phyloP scores from a whole-genome alignment of 805 yeast genomes.

The Phaffomyces thermotolerans region DNA sequence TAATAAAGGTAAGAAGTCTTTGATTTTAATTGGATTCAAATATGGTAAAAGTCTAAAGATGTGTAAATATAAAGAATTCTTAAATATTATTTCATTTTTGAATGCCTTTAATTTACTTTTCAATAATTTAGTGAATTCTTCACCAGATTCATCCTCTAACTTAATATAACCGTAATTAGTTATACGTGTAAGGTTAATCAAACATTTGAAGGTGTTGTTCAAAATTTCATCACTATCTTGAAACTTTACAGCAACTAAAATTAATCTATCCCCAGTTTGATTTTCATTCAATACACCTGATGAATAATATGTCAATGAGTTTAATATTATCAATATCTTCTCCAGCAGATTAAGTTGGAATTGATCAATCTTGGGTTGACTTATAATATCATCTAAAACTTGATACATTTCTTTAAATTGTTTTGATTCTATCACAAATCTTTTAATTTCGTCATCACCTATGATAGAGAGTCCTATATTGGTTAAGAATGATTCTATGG shows the following conservation, averaged over 20 bases:
- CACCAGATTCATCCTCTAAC: conserved; percentile 1
- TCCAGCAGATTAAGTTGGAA: conserved; percentile 8
- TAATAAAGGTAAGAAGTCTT: conserved; percentile 10
- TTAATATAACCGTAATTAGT: neutral
- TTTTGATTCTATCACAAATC: conserved; percentile 1
- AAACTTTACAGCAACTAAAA: conserved; percentile 8
- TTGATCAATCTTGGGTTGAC: neutral
- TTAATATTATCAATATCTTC: conserved; percentile 16
- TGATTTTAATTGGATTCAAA: conserved; percentile 13
- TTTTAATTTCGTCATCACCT: conserved; percentile 9
- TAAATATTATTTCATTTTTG: neutral
- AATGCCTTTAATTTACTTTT: neutral
- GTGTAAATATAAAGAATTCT: conserved; percentile 7
- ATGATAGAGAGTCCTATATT: conserved; percentile 7
- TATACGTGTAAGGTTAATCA: conserved; percentile 2
- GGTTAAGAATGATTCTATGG: conserved; percentile 5
- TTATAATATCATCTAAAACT: conserved; percentile 3
- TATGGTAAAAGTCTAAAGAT: conserved; percentile 18
- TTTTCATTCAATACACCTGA: conserved; percentile 9
- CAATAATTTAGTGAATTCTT: neutral
- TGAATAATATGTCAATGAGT: conserved; percentile 16
- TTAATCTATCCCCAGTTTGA: conserved; percentile 7
- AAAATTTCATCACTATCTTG: conserved; percentile 3
- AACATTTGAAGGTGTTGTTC: conserved; percentile 3
- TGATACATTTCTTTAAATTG: conserved; percentile 3